Percentiles rank a stretch among this genome's conserved stretches.
Evolutionary conservation across 371 early-diverging fungal genomes (phyloP).

Genomic region (Actinomucor elegans): DNA sequence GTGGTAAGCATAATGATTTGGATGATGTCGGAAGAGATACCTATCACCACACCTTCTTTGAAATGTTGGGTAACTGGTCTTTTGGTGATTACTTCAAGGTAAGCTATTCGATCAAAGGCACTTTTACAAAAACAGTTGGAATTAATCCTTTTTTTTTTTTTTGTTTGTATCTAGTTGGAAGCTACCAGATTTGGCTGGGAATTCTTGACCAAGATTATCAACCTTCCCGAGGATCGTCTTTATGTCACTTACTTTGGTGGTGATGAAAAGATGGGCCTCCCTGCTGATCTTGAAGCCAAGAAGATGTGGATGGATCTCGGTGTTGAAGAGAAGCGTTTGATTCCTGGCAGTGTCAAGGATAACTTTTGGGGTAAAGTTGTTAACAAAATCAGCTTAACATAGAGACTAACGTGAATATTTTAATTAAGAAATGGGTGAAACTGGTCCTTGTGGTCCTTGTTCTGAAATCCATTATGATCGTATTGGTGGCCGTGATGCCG

Average conservation of each 20-base stretch:
- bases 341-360: slow-evolving; percentile 94
- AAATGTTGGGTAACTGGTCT: slow-evolving; percentile 99
- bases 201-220: slow-evolving; percentile 90
- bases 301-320: slow-evolving; percentile 95
- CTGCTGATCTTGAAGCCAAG: slow-evolving; percentile 92
- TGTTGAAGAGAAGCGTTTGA: slow-evolving; percentile 79
- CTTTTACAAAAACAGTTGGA: neutral
- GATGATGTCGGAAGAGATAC: slow-evolving; percentile 99
- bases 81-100: slow-evolving; percentile 99
- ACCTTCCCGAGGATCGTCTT: slow-evolving; percentile 85
- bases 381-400: neutral
- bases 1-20: slow-evolving; percentile 99
- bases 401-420: neutral
- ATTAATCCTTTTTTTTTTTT: neutral
- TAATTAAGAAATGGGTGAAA: slow-evolving; percentile 95
- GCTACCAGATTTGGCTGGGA: slow-evolving; percentile 92
- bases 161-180: slow-evolving; percentile 22
- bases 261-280: slow-evolving; percentile 77
- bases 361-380: slow-evolving; percentile 98
- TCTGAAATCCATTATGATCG: slow-evolving; percentile 99
- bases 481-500: slow-evolving; percentile 96
- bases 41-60: slow-evolving; percentile 99
- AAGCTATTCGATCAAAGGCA: neutral
- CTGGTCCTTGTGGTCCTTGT: slow-evolving; percentile 99
- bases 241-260: slow-evolving; percentile 99